phyloP scores from a whole-genome alignment of 345 rosid species.

The Bruguiera sexangula region DNA sequence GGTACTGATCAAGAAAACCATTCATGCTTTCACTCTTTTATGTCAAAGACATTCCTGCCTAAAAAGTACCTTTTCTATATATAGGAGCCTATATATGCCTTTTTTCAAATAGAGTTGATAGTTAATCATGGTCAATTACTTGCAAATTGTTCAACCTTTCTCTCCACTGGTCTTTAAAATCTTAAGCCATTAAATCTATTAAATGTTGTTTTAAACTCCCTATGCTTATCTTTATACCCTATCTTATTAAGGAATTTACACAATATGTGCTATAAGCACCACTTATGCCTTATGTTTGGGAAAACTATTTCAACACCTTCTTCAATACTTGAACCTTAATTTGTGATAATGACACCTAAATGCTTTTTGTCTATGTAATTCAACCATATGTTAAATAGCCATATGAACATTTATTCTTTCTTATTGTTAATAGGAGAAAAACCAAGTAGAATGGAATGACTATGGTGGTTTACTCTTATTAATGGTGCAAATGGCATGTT shows the following conservation, averaged over 20 bases:
- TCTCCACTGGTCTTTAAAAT: too few relatives aligned
- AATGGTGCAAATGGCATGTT: background rate
- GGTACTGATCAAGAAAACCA: too few relatives aligned
- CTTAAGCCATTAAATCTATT: too few relatives aligned
- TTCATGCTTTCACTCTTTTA: too few relatives aligned
- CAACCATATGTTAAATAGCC: background rate
- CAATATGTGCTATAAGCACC: background rate
- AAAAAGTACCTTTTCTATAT: too few relatives aligned
- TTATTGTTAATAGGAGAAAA: background rate
- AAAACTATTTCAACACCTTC: background rate
- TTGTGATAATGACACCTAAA: background rate
- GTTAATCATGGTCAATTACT: too few relatives aligned
- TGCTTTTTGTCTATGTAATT: background rate
- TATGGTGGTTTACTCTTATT: background rate
- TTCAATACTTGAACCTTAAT: background rate
- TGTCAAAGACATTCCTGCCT: too few relatives aligned
- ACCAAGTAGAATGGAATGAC: background rate
- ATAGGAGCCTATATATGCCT: too few relatives aligned
- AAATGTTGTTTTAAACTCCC: too few relatives aligned
- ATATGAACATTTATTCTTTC: background rate
- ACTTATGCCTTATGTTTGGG: background rate
- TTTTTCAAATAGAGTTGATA: too few relatives aligned
- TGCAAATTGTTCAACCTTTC: too few relatives aligned
- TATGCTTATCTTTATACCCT: too few relatives aligned
- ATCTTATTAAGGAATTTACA: background rate